Base-by-base conservation (phyloP, 306 rosid species). In the Cicer yamashitae region DNA sequence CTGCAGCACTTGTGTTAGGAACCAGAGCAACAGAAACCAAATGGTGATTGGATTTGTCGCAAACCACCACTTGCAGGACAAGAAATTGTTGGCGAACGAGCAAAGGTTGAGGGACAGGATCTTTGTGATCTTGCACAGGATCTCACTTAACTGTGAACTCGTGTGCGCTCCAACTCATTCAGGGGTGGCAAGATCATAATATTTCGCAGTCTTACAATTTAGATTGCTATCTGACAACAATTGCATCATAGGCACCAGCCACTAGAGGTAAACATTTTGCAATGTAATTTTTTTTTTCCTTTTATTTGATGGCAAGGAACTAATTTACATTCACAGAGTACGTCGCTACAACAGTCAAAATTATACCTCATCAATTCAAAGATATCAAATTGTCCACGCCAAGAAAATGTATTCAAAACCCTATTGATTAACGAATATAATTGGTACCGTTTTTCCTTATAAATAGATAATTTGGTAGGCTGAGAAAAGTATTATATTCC, bases 251-350 rank as follows among this genome's bases (percentile, higher is more conserved):
- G 45, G 44, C 14, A 70, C n/a, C 39, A 20, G 8, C 70, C 25
- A 59, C 38, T 6, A 30, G 13, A 12, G 63, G 54, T 18, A 39
- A 68, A 60, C 38, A 70, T n/a, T 59, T 59, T 59, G 50, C 68
- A 67, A 1, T 25, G 46, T 68, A 3, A 47, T n/a, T 46, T 39
- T 59, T 46, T 77, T 69, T 77, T 69, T 3, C 68, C 71, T 30
- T 52, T 67, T 57, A 57, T 44, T 57, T 34, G n/a, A 30, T n/a
- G 18, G 6, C 5, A 10, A 54, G 8, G 13, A 56, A 81, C 39
- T 40, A 22, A 77, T 73, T 30, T 67, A 47, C 13, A 15, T 15
- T 17, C 30, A n/a, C 47, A 41, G 22, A 64, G 14, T 7, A 53
- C 11, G 54, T 25, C 39, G 2, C 17, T 6, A 57, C 20, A 53